Evolutionary conservation across 2,329 filamentous ascomycete genomes (phyloP).

Genomic region (Colletotrichum viniferum): DNA sequence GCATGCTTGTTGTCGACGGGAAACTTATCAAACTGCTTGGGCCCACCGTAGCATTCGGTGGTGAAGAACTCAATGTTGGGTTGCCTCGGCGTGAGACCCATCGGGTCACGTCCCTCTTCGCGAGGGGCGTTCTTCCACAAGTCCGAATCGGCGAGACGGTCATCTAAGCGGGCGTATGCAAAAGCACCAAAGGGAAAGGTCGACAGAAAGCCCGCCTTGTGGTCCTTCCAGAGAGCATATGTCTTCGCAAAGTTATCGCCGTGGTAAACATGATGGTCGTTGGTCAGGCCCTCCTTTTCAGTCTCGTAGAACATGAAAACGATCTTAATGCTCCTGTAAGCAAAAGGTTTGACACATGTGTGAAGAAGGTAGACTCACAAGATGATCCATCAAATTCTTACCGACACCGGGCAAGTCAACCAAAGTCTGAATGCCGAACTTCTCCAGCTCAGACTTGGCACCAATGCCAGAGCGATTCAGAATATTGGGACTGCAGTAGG

Average conservation of each 20-base stretch:
- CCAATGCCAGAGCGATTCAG: conserved; percentile 59
- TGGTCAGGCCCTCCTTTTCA: conserved; percentile 54
- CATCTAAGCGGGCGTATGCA: conserved; percentile 65
- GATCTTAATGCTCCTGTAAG: conserved; percentile 36
- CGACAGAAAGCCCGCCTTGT: conserved; percentile 62
- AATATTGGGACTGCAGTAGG: conserved; percentile 56
- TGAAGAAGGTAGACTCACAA: conserved; percentile 32
- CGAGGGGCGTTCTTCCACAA: conserved; percentile 58
- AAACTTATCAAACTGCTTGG: conserved; percentile 59
- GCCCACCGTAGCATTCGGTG: conserved; percentile 65
- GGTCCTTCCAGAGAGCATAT: conserved; percentile 60
- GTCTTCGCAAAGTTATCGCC: conserved; percentile 53
- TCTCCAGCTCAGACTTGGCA: conserved; percentile 42
- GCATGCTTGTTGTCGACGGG: conserved; percentile 57
- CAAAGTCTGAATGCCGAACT: conserved; percentile 43
- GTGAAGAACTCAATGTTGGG: conserved; percentile 68
- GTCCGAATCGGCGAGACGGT: conserved; percentile 57
- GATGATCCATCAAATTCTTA: conserved; percentile 55
- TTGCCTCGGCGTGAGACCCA: conserved; percentile 61
- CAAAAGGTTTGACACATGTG: neutral
- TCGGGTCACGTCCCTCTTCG: conserved; percentile 60
- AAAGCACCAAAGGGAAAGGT: conserved; percentile 68
- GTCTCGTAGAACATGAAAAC: conserved; percentile 67
- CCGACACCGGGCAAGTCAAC: conserved; percentile 53
- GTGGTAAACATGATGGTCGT: conserved; percentile 58